Conservation (phyloP, 495 filamentous ascomycete genomes). For the Neurospora sp. region DNA sequence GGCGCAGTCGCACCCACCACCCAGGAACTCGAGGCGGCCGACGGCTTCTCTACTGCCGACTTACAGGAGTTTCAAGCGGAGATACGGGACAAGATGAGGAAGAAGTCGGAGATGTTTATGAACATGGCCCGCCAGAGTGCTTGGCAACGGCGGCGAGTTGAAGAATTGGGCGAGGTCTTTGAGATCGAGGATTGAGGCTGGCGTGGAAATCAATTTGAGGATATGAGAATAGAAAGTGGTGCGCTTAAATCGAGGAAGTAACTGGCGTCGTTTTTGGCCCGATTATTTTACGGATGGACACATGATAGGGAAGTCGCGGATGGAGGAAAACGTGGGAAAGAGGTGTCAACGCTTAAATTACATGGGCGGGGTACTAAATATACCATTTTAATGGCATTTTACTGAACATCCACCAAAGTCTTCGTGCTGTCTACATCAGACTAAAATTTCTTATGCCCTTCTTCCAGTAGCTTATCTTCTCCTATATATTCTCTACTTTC, state of each 20-base stretch:
- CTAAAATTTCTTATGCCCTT: neutral
- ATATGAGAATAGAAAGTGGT: neutral
- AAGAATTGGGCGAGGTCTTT: neutral
- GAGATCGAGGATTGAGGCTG: neutral
- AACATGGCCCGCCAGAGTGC: neutral
- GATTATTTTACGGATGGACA: neutral
- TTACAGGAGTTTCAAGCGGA: neutral
- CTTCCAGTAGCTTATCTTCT: too few species aligned
- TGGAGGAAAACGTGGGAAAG: neutral
- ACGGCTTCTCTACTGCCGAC: neutral
- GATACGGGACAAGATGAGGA: fast-evolving
- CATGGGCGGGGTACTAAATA: too few species aligned
- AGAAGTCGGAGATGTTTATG: neutral
- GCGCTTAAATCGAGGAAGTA: neutral
- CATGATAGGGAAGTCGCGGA: neutral
- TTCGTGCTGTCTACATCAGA: neutral
- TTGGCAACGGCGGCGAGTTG: neutral
- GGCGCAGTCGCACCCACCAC: neutral
- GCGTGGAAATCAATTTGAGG: neutral
- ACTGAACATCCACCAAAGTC: neutral
- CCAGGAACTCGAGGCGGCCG: neutral
- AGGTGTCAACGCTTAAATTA: neutral
- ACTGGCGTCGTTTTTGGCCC: neutral
- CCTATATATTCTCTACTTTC: neutral
- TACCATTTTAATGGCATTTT: neutral